Evolutionary conservation across 768 basidiomycete species (phyloP).

Genomic region (Lactarius evosmus): DNA sequence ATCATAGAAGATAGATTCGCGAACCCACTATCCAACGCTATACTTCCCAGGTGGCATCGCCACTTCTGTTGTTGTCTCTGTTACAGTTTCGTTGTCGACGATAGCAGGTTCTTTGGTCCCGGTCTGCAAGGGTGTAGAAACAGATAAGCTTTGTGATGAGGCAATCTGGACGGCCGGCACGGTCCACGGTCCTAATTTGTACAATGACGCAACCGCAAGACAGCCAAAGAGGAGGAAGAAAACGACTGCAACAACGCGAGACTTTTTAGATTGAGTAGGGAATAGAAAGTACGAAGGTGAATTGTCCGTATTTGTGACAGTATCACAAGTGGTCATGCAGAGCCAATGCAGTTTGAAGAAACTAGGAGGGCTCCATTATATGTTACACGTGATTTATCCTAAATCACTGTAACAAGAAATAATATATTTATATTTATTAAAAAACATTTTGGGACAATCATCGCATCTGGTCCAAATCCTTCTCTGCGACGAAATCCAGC

Average conservation of each 20-base stretch:
- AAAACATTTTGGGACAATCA: not conserved
- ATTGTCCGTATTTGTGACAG: constrained; percentile 18
- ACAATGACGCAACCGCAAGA: constrained; percentile 17
- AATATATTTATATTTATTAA: not conserved
- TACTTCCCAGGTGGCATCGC: constrained; percentile 51
- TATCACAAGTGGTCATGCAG: constrained; percentile 15
- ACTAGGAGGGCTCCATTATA: not conserved
- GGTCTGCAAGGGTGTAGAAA: constrained; percentile 1
- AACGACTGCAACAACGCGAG: constrained; percentile 8
- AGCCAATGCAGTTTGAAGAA: constrained; percentile 12
- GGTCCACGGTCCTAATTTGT: constrained; percentile 25
- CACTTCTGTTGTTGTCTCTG: constrained; percentile 26
- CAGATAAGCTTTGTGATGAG: constrained; percentile 5
- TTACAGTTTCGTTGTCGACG: constrained; percentile 20
- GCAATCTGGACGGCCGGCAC: constrained; percentile 9
- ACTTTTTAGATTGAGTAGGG: constrained; percentile 9
- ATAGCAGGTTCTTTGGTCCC: constrained; percentile 2
- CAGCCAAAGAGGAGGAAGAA: constrained; percentile 13
- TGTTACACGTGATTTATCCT: not conserved
- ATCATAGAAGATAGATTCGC: constrained; percentile 3
- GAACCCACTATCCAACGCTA: constrained; percentile 76
- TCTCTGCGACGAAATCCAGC: not conserved
- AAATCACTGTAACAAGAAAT: not conserved
- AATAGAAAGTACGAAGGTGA: not conserved
- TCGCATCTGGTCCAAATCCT: not conserved